A percentile compares a stretch with the other conserved stretches of the same genome.
Conservation (phyloP, 345 rosid genomes). For the Aquilaria sinensis region DNA sequence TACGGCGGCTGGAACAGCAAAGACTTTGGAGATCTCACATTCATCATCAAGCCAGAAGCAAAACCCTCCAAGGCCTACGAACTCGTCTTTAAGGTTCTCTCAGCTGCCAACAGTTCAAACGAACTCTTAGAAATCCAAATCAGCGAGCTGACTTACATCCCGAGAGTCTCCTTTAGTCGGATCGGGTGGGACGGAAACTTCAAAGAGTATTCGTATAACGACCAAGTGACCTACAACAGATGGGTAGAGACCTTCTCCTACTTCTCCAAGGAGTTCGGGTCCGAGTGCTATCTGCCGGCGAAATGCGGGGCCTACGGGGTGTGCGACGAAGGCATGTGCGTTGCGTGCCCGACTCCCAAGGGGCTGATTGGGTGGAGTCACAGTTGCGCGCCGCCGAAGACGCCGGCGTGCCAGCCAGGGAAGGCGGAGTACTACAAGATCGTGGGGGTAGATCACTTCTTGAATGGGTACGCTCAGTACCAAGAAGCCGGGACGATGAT, state of each 20-base stretch:
- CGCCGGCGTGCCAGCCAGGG: neutral
- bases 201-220: constrained; percentile 2
- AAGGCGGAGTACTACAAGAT: constrained; percentile 5
- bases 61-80: constrained; percentile 1
- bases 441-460: constrained; percentile 1
- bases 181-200: constrained; percentile 2
- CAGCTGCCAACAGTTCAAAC: neutral
- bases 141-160: constrained; percentile 14
- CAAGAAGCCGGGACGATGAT: constrained; percentile 21
- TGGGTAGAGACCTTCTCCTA: constrained; percentile 11
- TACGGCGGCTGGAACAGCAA: constrained; percentile 11
- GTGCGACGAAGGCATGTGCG: constrained; percentile 1
- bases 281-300: constrained; percentile 9
- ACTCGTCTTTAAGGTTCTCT: constrained; percentile 1
- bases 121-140: neutral
- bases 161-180: constrained; percentile 2
- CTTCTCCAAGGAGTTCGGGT: neutral
- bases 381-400: constrained; percentile 4
- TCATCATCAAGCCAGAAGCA: neutral
- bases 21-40: constrained; percentile 9
- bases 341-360: constrained; percentile 8
- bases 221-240: neutral
- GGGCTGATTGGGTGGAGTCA: constrained; percentile 7
- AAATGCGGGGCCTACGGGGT: constrained; percentile 9
- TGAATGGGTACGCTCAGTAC: constrained; percentile 13